Evolutionary conservation across 768 basidiomycete species (phyloP), one percentile per base, ranked within the genome.

Genomic region (Lentinula sp.): DNA sequence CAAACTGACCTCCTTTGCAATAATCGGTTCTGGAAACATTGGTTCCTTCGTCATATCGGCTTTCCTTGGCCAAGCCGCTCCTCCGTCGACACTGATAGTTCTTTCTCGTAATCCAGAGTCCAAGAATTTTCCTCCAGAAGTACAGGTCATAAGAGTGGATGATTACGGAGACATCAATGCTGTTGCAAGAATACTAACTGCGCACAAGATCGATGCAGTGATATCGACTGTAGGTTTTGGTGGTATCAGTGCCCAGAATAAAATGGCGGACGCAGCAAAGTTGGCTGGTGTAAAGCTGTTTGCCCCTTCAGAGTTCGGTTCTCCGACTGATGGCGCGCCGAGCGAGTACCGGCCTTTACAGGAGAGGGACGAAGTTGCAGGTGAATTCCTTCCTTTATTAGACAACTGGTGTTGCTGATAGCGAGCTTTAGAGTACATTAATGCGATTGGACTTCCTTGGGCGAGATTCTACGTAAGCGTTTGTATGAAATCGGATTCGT

Each of bases 301-400:
- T 52, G 74, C 74, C n/a, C 74, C 76, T 12, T 71, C 70, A 18
- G 76, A 77, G 59, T 77, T 66, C 35, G 73, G 76, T 20, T 67
- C 74, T 63, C 69, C 73, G 13, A 76, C 70, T 0, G 69, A 70
- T 23, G 76, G 71, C 3, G 66, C 67, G 5, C 70, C 68, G 39
- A 70, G 68, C 0, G 71, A 73, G 6, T 53, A 45, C 43, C 65
- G 50, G 59, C 15, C 52, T 66, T 52, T 64, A 13, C 35, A 52
- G 58, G 59, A 35, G 4, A 76, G 76, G 57, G 66, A 69, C 23
- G 55, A 66, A 41, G 57, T 74, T 53, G 73, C 69, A 36, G 66
- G 75, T 69, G 20, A 50, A 50, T 16, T 7, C 13, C 33, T 60
- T 20, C 8, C 41, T n/a, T 43, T 55, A 69, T 62, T 8, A 23